phyloP scores from a whole-genome alignment of 306 rosid genomes.

The Fragaria ananassa region DNA sequence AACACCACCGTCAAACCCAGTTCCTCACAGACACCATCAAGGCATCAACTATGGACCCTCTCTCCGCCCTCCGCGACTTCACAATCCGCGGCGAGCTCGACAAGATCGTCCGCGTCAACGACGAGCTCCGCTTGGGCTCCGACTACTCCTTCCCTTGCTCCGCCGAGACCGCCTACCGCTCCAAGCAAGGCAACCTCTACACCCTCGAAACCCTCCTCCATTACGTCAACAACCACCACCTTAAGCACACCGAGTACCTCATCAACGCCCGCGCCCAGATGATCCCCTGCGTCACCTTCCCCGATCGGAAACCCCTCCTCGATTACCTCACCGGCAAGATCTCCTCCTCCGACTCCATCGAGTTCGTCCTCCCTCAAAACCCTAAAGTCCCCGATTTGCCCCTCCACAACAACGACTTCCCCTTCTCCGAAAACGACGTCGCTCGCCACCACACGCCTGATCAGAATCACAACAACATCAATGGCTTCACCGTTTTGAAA shows the following conservation, averaged over 20 bases:
- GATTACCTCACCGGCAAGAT: slow-evolving; percentile 76
- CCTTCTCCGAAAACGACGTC: slow-evolving; percentile 20
- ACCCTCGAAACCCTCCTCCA: slow-evolving; percentile 93
- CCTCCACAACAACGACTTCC: slow-evolving; percentile 8
- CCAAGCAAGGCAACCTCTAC: slow-evolving; percentile 85
- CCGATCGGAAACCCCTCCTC: slow-evolving; percentile 87
- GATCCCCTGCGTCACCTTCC: slow-evolving; percentile 73
- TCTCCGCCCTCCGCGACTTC: slow-evolving; percentile 84
- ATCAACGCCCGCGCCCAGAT: slow-evolving; percentile 75
- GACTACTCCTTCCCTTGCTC: slow-evolving; percentile 73
- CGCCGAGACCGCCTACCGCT: slow-evolving; percentile 75
- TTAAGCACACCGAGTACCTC: slow-evolving; percentile 83
- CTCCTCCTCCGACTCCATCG: slow-evolving; percentile 75
- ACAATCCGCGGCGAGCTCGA: slow-evolving; percentile 85
- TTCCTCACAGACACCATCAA: too few relatives aligned
- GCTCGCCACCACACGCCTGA: neutral
- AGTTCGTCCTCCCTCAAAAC: slow-evolving; percentile 56
- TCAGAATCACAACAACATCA: neutral
- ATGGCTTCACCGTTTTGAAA: neutral
- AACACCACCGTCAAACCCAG: too few relatives aligned
- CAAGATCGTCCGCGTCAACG: slow-evolving; percentile 51
- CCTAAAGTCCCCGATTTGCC: slow-evolving; percentile 44
- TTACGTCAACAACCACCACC: slow-evolving; percentile 68
- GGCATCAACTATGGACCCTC: slow-evolving; percentile 66
- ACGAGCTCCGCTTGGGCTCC: slow-evolving; percentile 77